Base-by-base conservation (phyloP, 2,329 filamentous ascomycete genomes). In the Cordyceps cicadae region DNA sequence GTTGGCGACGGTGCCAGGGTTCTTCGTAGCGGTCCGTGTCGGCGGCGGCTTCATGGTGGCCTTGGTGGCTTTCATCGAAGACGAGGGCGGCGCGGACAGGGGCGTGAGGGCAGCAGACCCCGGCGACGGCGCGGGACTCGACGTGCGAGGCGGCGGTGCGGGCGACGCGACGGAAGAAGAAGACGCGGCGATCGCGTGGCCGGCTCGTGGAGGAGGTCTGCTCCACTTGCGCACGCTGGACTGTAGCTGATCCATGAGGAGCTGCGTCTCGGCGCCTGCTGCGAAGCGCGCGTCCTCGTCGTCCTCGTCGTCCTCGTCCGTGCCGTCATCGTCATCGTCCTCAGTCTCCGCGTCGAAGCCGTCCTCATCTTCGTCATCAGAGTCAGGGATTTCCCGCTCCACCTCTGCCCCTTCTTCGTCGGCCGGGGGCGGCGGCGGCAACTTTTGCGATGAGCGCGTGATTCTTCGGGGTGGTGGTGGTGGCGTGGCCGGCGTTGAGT, bases 311-410 rank as follows among this genome's bases (percentile, higher is more conserved):
- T 63, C n/a, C n/a, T n/a, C 39, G 39, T 24, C 24, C 37, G 7
- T 5, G 14, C 64, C 46, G n/a, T 46, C 45, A 24, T 61, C 54
- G 29, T 66, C 63, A 14, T 59, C 50, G 8, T 64, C 64, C 0
- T 63, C 63, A 17, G 62, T 59, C 3, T 65, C 60, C 17, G 64
- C 48, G 5, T 32, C 67, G 55, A 68, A 69, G 2, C 69, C 65
- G 2, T 68, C 65, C 1, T 68, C 65, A 0, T 68, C 65, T 7
- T 79, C 77, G 12, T 76, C 78, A 43, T 82, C 80, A 1, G 79
- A 80, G 62, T 82, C 80, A 0, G 79, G 77, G 34, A 82, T 81
- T 61, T 81, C 78, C 17, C 53, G 58, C 60, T 62, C 60, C 15
- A 26, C 15, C 14, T n/a, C n/a, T 24, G 17, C 5, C 14, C 17